Conservation (phyloP, 192 early-diverging fungal species). For the Coemansia sp. region DNA sequence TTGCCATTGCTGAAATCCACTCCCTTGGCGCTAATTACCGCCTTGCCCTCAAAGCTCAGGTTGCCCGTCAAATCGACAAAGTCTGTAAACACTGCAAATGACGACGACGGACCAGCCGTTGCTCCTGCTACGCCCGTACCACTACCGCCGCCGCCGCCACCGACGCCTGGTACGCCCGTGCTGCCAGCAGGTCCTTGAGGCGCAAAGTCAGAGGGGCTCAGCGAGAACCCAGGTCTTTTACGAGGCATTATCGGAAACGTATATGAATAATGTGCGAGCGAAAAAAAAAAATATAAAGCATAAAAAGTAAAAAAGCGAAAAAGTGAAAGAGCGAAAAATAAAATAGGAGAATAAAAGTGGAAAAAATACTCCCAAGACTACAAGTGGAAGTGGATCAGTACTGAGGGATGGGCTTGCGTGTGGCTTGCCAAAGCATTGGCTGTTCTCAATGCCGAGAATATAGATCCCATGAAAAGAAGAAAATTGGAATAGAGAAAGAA, state of each 20-base stretch:
- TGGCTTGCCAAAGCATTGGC: too few relatives aligned
- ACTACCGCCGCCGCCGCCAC: neutral
- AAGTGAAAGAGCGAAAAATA: conserved; percentile 2
- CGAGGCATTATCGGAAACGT: conserved; percentile 31
- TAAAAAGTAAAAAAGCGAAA: neutral
- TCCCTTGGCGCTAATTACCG: conserved; percentile 85
- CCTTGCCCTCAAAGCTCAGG: conserved; percentile 92
- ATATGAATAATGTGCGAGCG: neutral
- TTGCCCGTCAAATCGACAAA: conserved; percentile 65
- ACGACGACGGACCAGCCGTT: conserved; percentile 14
- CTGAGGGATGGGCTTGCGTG: too few relatives aligned
- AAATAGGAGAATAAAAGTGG: neutral
- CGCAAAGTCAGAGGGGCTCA: conserved; percentile 41
- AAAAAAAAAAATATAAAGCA: conserved; percentile 1
- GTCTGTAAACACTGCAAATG: conserved; percentile 31
- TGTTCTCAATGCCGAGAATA: too few relatives aligned
- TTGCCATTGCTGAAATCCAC: conserved; percentile 91
- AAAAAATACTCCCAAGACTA: neutral
- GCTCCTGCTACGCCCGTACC: neutral
- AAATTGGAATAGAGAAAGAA: too few relatives aligned
- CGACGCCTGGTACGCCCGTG: neutral
- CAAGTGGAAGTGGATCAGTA: too few relatives aligned
- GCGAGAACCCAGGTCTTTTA: conserved; percentile 45
- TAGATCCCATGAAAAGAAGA: too few relatives aligned
- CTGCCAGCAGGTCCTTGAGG: conserved; percentile 12